phyloP scores from a whole-genome alignment of 1,284 basidiomycete species.

The Puccinia polysora region DNA sequence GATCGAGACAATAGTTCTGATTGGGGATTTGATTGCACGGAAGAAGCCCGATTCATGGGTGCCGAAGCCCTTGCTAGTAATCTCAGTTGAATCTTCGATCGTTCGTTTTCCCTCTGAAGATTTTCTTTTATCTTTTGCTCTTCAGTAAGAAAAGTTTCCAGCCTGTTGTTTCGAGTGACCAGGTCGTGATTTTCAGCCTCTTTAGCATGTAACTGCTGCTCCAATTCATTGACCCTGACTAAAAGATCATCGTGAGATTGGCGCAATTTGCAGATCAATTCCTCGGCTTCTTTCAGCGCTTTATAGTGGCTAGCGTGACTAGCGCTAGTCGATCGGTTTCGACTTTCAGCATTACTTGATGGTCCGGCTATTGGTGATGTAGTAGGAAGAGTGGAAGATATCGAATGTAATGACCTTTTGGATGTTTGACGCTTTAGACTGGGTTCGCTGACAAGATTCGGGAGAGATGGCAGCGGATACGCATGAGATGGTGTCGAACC shows the following conservation, averaged over 20 bases:
- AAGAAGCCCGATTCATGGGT: not conserved
- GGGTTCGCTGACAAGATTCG: not conserved
- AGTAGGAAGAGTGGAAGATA: not conserved
- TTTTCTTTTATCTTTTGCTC: slow-evolving; percentile 23
- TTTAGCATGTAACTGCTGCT: slow-evolving; percentile 19
- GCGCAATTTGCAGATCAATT: slow-evolving; percentile 23
- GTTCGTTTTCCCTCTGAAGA: slow-evolving; percentile 5
- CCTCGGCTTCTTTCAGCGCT: slow-evolving; percentile 39
- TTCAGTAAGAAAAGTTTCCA: slow-evolving; percentile 24
- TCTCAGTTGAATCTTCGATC: not conserved
- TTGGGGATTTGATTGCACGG: not conserved
- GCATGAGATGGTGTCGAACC: slow-evolving; percentile 7
- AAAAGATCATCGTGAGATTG: slow-evolving; percentile 26
- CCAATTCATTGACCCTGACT: slow-evolving; percentile 14
- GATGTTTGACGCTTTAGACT: not conserved
- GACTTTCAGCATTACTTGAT: not conserved
- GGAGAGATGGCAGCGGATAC: not conserved
- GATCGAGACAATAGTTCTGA: not conserved
- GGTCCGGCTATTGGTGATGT: not conserved
- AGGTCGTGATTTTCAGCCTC: slow-evolving; percentile 23
- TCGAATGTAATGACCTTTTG: slow-evolving; percentile 14
- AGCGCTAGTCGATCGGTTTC: not conserved
- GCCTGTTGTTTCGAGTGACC: slow-evolving; percentile 7
- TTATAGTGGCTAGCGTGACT: slow-evolving; percentile 18
- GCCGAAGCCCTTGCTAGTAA: not conserved